Percentiles rank a stretch among this genome's conserved stretches.
Conservation (phyloP, 2,329 filamentous ascomycete genomes). For the Stachybotrys chartarum region DNA sequence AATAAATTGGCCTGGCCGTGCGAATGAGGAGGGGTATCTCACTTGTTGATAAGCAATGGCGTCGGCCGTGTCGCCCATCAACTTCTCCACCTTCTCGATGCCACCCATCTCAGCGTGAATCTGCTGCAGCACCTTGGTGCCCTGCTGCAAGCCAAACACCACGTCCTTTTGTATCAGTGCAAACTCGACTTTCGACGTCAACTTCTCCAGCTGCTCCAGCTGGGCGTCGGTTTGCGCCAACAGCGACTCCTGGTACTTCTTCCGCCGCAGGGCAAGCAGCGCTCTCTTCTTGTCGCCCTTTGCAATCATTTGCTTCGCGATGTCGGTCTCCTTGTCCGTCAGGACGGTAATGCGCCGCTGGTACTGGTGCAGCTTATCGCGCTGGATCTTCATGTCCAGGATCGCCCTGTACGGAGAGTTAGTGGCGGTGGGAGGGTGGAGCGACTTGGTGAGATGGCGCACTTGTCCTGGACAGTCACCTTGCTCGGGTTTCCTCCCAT, state of each 20-base stretch:
- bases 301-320: conserved; percentile 76
- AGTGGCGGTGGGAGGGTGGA: conserved; percentile 3
- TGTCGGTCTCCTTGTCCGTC: conserved; percentile 78
- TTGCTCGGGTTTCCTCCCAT: conserved; percentile 53
- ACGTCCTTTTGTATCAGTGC: conserved; percentile 96
- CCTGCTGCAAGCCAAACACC: conserved; percentile 84
- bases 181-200: conserved; percentile 89
- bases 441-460: conserved; percentile 5
- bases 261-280: conserved; percentile 80
- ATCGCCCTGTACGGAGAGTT: conserved; percentile 62
- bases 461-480: conserved; percentile 78
- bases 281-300: conserved; percentile 74
- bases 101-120: conserved; percentile 97
- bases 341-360: conserved; percentile 83
- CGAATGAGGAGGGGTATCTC: conserved; percentile 13
- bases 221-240: conserved; percentile 86
- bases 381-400: conserved; percentile 94
- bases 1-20: neutral
- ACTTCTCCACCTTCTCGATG: conserved; percentile 85
- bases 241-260: conserved; percentile 94
- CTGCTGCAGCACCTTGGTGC: conserved; percentile 79
- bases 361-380: conserved; percentile 95
- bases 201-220: conserved; percentile 84
- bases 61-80: conserved; percentile 88
- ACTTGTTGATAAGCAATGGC: conserved; percentile 88